Evolutionary conservation across 2,329 filamentous ascomycete genomes (phyloP), one percentile per base, ranked within the genome.

Genomic region (Claviceps humidiphila): DNA sequence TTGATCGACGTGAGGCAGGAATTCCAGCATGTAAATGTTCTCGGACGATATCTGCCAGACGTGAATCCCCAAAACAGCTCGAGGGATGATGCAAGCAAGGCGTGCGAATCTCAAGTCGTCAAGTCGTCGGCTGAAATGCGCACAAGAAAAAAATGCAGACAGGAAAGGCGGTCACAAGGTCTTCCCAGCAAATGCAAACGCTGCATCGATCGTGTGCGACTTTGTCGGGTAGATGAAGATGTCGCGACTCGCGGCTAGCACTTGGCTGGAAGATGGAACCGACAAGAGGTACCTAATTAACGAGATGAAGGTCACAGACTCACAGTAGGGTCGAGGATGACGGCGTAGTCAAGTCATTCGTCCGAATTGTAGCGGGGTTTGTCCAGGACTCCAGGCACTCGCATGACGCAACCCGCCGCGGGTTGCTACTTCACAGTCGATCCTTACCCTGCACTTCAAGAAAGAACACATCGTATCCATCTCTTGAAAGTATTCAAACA

Each of bases 371-470:
- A 34, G 30, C 30, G 30, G 30, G 30, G 30, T 11, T 34, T 34
- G 30, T 11, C 30, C 30, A 64, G 63, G 5, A 24, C 20, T 24
- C 24, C 24, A 24, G 22, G 1, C 55, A 20, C 20, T 20, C 57
- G 56, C 63, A 62, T 65, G 63, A 65, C 63, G 63, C 63, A 65
- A 65, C 44, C 40, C 37, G n/a, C 51, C 40, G 14, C 17, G 14
- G 37, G 13, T 37, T 16, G 24, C 26, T 17, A 4, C 0, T 30
- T 9, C 26, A 30, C 30, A 34, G 30, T 34, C 4, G 30, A 34
- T 11, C 30, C 9, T 34, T 34, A 34, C 30, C 30, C 30, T 34
- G 30, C 30, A 34, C 30, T 34, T 11, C 4, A 11, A 34, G 30
- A 34, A 34, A 34, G 9, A 11, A 34, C 4, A 34, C 30, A 11